These are phyloP conservation scores for Puccinia coronata DNA, from an alignment of 1,284 basidiomycete species.

Conservation along the genomic window DNA sequence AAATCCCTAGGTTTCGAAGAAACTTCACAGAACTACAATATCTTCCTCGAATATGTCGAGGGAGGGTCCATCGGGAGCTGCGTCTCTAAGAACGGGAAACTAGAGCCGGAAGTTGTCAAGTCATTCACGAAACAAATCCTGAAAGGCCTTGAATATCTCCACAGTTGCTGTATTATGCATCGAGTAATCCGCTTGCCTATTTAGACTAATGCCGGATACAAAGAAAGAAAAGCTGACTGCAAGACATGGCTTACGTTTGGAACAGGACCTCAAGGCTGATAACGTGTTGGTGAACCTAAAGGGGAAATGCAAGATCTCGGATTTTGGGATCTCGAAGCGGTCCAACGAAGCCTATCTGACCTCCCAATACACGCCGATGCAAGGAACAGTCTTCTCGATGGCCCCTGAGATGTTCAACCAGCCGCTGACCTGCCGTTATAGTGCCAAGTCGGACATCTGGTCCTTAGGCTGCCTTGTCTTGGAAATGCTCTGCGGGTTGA, in stretches of 20 bases:
- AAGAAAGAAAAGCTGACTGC: not conserved
- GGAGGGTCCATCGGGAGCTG: slow-evolving; percentile 94
- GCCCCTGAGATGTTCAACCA: slow-evolving; percentile 90
- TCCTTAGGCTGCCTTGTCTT: slow-evolving; percentile 93
- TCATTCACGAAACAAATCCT: slow-evolving; percentile 92
- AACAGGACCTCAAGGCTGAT: slow-evolving; percentile 91
- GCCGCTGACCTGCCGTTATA: slow-evolving; percentile 72
- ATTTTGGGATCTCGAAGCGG: slow-evolving; percentile 93
- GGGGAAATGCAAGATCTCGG: slow-evolving; percentile 95
- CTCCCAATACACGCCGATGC: slow-evolving; percentile 73
- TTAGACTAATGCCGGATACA: slow-evolving; percentile 17
- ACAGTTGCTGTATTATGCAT: slow-evolving; percentile 86
- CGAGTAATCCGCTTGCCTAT: slow-evolving; percentile 65
- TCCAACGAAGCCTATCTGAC: slow-evolving; percentile 80
- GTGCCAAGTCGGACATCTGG: slow-evolving; percentile 98
- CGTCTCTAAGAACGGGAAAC: slow-evolving; percentile 85
- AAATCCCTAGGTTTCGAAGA: slow-evolving; percentile 75
- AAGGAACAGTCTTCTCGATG: slow-evolving; percentile 98
- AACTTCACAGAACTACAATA: slow-evolving; percentile 83
- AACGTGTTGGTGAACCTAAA: slow-evolving; percentile 93
- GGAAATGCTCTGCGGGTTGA: slow-evolving; percentile 93
- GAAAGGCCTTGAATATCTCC: slow-evolving; percentile 86
- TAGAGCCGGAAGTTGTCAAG: slow-evolving; percentile 85
- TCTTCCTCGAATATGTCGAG: slow-evolving; percentile 98
- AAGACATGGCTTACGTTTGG: slow-evolving; percentile 27